phyloP scores from a whole-genome alignment of 2,329 filamentous ascomycete species.

The Phialemonium atrogriseum region DNA sequence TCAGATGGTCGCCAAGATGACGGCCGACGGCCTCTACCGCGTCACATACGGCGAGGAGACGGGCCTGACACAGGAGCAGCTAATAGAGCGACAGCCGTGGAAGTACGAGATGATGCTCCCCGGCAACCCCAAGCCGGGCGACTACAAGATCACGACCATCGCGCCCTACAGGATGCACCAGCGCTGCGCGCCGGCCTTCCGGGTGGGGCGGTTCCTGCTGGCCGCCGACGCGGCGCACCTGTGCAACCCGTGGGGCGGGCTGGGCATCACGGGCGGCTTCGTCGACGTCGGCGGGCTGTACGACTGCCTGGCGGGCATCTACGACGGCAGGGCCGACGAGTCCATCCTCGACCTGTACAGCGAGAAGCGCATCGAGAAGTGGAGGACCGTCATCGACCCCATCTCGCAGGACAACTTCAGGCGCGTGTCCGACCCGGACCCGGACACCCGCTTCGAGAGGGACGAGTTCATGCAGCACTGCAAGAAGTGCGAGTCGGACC shows the following conservation, averaged over 20 bases:
- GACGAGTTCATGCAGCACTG: conserved; percentile 31
- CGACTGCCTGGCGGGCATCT: conserved; percentile 45
- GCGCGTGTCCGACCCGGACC: conserved; percentile 31
- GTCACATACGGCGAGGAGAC: conserved; percentile 54
- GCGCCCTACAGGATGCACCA: conserved; percentile 56
- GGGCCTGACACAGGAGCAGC: conserved; percentile 43
- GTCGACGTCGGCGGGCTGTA: conserved; percentile 55
- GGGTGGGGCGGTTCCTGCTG: conserved; percentile 47
- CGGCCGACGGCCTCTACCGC: conserved; percentile 50
- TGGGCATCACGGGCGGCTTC: conserved; percentile 56
- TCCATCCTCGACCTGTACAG: conserved; percentile 35
- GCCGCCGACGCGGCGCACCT: conserved; percentile 54
- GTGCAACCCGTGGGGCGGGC: conserved; percentile 47
- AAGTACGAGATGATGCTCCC: conserved; percentile 52
- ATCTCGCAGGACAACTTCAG: conserved; percentile 35
- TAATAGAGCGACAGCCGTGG: conserved; percentile 40
- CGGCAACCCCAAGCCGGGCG: conserved; percentile 46
- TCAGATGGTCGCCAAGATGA: conserved; percentile 51
- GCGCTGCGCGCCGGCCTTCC: conserved; percentile 46
- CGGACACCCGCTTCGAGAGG: conserved; percentile 25
- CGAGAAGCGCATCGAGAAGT: conserved; percentile 37
- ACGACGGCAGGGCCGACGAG: conserved; percentile 32
- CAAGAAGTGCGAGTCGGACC: conserved; percentile 26
- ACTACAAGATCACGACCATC: conserved; percentile 49
- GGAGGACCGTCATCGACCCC: conserved; percentile 32